Percentiles rank a stretch among this genome's conserved stretches.
These are phyloP conservation scores for Exobasidium rhododendri DNA, from an alignment of 1,284 basidiomycete species.

Conservation along the genomic window DNA sequence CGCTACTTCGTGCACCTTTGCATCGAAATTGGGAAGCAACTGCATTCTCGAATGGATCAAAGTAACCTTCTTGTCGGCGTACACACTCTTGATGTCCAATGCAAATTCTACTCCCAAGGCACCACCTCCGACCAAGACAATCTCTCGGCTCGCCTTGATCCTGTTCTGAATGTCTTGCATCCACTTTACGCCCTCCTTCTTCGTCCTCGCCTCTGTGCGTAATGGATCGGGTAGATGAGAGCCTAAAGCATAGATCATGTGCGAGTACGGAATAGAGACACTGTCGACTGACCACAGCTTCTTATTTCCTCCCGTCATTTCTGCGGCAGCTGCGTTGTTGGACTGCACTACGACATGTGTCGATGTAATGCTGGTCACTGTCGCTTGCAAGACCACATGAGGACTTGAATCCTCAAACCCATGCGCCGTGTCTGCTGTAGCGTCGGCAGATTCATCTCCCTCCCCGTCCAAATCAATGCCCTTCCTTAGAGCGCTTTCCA, in stretches of 20 bases:
- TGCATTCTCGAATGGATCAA: conserved; percentile 50
- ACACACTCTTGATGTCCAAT: conserved; percentile 44
- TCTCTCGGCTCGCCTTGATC: conserved; percentile 36
- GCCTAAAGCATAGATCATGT: conserved; percentile 53
- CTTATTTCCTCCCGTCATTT: conserved; percentile 12
- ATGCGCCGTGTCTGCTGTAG: conserved; percentile 19
- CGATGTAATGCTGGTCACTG: conserved; percentile 42
- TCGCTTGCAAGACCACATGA: conserved; percentile 47
- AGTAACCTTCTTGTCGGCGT: conserved; percentile 42
- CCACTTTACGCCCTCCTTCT: conserved; percentile 42
- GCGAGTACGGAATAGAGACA: conserved; percentile 48
- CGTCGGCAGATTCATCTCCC: conserved; percentile 7
- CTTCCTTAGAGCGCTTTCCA: conserved; percentile 24
- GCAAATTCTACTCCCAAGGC: conserved; percentile 52
- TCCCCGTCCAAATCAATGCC: conserved; percentile 3
- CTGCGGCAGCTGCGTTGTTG: conserved; percentile 7
- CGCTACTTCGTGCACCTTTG: conserved; percentile 43
- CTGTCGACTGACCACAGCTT: conserved; percentile 50
- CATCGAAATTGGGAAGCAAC: conserved; percentile 53
- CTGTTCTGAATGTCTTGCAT: conserved; percentile 43
- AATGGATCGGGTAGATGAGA: conserved; percentile 52
- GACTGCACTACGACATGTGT: conserved; percentile 39
- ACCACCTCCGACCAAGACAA: conserved; percentile 52
- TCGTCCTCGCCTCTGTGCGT: conserved; percentile 45
- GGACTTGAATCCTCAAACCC: conserved; percentile 38